Base-by-base conservation (phyloP, 2,329 filamentous ascomycete genomes). In the Mycosphaerelloides madeirae region DNA sequence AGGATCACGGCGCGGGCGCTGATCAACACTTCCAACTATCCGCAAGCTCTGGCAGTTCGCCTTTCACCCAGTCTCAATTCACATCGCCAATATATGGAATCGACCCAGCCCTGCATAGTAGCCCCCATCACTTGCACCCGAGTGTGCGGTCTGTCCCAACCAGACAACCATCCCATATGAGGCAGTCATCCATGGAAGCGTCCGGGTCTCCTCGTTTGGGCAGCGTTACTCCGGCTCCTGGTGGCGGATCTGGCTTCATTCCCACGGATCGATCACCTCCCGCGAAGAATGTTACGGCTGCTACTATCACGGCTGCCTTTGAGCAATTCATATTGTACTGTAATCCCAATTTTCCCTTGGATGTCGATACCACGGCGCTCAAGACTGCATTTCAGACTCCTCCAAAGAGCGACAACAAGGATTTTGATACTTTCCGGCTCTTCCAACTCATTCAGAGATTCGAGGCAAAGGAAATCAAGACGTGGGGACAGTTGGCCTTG, bases 271-370 rank as follows among this genome's bases (percentile, higher is more conserved):
- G 77, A 40, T 53, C 67, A 15, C 67, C 91, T 37, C 90, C 90
- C 6, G 73, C 81, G 43, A 79, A 77, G 51, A 71, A 81, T 49
- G 81, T 95, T 22, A 82, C 79, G 3, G 77, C 80, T 56, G 77
- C 78, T 2, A 85, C 77, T 11, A 83, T 96, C 53, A 86, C 90
- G 59, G 81, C 91, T 63, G 83, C 87, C 39, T 96, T 90, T 63
- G 83, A 90, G 48, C 68, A 74, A 54, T 96, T 96, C 64, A 85
- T 96, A 57, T 75, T 96, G 45, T 87, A 89, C 66, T 95, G 90
- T 73, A 96, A 96, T 65, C 90, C 90, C 4, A 82, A 79, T 33
- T 82, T 95, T 38, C 75, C 84, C 2, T 64, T 75, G n/a, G 76
- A 80, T 13, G 78, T 79, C 33, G 84, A 94, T 66, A 84, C 86